Evolutionary conservation across 306 rosid genomes (phyloP), one percentile per base, ranked within the genome.

Genomic region (Cucumis hystrix): DNA sequence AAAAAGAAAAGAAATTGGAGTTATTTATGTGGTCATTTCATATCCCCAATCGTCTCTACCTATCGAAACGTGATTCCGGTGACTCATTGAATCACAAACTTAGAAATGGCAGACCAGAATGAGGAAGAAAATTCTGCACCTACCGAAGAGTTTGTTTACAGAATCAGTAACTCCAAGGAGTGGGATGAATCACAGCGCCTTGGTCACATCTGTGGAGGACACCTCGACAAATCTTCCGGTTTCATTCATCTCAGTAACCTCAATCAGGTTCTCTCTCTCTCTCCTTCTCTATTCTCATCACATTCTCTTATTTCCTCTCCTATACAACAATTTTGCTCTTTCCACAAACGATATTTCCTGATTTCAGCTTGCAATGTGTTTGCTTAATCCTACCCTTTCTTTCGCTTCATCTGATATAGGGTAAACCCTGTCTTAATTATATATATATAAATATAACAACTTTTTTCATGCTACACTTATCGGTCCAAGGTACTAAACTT

Each of bases 191-290:
- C 88, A 84, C 95, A 87, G 82, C 83, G 13, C 21, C 69, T 55
- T 59, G 91, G 93, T 9, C 87, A 84, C 39, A 43, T 2, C 79
- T 84, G 64, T 63, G 94, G 97, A 30, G 93, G 95, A 15, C 82
- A 87, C 0, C 87, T 90, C 77, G 98, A 94, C 77, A 90, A 83
- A 73, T 77, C 85, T 66, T 86, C 93, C 41, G 84, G 83, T 39
- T 94, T 91, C 88, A 86, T 94, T 80, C 98, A 94, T 84, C 96
- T 94, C 61, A 91, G 97, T 89, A 78, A 80, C 57, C 96, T 88
- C 79, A 74, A 82, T 43, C 98, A 94, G 93, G 97, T 93, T 61
- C 16, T n/a, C 33, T 39, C 80, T 23, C 25, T 23, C 25, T 23
- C 25, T 23, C 25, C 25, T 23, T 23, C 25, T 83, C 58, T 56